Base-by-base conservation (phyloP, 768 basidiomycete genomes). In the Rickenella mellea region DNA sequence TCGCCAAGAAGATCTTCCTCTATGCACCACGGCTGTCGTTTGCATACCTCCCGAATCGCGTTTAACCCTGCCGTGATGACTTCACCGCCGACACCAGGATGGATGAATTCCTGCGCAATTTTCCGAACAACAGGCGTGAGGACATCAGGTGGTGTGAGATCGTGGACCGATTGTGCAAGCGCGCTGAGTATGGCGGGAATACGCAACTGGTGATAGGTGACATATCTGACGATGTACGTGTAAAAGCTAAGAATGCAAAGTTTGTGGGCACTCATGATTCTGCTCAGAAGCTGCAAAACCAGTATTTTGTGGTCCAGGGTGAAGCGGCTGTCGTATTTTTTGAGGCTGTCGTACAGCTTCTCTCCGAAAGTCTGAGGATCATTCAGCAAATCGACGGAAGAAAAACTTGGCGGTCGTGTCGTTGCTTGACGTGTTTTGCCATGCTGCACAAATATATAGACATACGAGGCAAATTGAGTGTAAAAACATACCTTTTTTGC, bases 11-110 rank as follows among this genome's bases (percentile, higher is more conserved):
- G 61, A 53, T 97, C 94, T 50, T 90, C 89, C 50, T 94, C 90
- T 84, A 99, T 97, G 41, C 86, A 80, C 89, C 91, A 93, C 4
- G 94, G 90, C 57, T 99, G 96, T 28, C 94, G 63, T 25, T 86
- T 63, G 59, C 91, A 96, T n/a, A 99, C 77, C 59, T 98, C 94
- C 24, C 92, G 73, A 30, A 99, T 90, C 12, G 89, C 76, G 60
- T 99, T 99, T 48, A 99, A 66, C n/a, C 96, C 96, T 0, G 94
- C 96, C 1, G 93, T 81, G 47, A 97, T 85, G 53, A 98, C 91
- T 60, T 97, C 92, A 51, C 83, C 78, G 1, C 89, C 89, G 2
- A 98, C 96, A 37, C 96, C 96, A 1, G 94, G 93, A 60, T 98
- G 93, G 2, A 99, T 86, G 51, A 98, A 99, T 57, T 99, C 94